phyloP scores from a whole-genome alignment of 345 rosid genomes.

The Euphorbia peplus region DNA sequence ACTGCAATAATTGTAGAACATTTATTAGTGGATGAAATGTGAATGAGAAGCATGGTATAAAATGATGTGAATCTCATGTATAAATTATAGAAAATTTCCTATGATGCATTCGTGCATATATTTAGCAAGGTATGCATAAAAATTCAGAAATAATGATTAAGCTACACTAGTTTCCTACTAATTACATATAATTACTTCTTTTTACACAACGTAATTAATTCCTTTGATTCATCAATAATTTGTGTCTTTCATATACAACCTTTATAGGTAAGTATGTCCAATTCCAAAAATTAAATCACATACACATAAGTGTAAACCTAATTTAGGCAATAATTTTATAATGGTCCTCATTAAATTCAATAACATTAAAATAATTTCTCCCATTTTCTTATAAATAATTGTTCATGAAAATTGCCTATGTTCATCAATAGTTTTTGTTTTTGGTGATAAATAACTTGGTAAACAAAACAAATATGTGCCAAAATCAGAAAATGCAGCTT shows the following conservation, averaged over 20 bases:
- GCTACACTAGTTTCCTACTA: not conserved
- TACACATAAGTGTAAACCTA: not conserved
- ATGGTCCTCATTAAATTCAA: too few species aligned
- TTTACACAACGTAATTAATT: not conserved
- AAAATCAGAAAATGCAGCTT: not conserved
- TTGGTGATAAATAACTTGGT: not conserved
- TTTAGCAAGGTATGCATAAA: slow-evolving; percentile 9
- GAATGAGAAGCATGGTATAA: slow-evolving; percentile 32
- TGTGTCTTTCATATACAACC: not conserved
- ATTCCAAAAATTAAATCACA: not conserved
- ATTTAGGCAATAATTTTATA: too few species aligned
- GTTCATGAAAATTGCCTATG: not conserved
- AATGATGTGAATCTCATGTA: slow-evolving; percentile 23
- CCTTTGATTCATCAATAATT: not conserved
- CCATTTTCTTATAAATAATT: too few species aligned
- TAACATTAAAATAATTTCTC: too few species aligned
- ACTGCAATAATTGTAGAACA: slow-evolving; percentile 16
- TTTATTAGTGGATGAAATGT: slow-evolving; percentile 29
- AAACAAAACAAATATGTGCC: not conserved
- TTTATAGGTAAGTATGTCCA: not conserved
- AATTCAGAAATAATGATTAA: slow-evolving; percentile 3
- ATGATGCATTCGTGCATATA: slow-evolving; percentile 14
- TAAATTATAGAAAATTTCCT: not conserved
- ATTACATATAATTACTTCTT: too few species aligned
- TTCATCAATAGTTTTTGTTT: too few species aligned